Base-by-base conservation (phyloP, 306 rosid species). In the Prunus padus region DNA sequence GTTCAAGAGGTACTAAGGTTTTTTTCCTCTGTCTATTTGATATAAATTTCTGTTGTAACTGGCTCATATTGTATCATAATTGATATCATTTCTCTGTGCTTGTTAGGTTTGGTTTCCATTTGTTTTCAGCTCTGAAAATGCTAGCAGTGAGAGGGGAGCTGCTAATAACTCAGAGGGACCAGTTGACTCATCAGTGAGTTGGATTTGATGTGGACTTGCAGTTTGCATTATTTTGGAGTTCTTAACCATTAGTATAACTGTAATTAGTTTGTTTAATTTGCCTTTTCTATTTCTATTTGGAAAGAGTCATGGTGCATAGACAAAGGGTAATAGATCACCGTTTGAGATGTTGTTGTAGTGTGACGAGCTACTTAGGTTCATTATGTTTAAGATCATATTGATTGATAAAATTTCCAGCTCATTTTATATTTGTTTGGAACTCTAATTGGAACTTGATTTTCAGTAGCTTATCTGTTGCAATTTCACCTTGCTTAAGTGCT, bases 21-120 rank as follows among this genome's bases (percentile, higher is more conserved):
- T 59, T 54, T 13, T 7, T 3, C 2, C 8, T 37, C 5, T 23
- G 23, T 44, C 3, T 56, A 19, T 71, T 42, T 65, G 33, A 16
- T 28, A 13, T 46, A 20, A 46, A 14, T 22, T 56, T 12, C 3
- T 51, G 22, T 31, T 46, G 40, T 46, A 23, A 26, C 52, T 46
- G 10, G 28, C 15, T 18, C 31, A 8, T 40, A 0, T 40, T 67
- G 40, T 16, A 40, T 45, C 52, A 54, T 74, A 68, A 23, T 50
- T 5, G 64, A 71, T 57, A 10, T 4, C 1, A 23, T 62, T 72
- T 51, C 15, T 19, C 31, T 33, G 68, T 86, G 67, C 68, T 87
- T 69, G 26, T 49, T 56, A 94, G 98, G 91, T 81, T 22, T 88
- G 97, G 96, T 83, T 79, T 23, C 98, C 98, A 16, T 33, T 93